These are phyloP conservation scores for Pascua sp. DNA, from an alignment of 1,284 basidiomycete species.

Conservation along the genomic window DNA sequence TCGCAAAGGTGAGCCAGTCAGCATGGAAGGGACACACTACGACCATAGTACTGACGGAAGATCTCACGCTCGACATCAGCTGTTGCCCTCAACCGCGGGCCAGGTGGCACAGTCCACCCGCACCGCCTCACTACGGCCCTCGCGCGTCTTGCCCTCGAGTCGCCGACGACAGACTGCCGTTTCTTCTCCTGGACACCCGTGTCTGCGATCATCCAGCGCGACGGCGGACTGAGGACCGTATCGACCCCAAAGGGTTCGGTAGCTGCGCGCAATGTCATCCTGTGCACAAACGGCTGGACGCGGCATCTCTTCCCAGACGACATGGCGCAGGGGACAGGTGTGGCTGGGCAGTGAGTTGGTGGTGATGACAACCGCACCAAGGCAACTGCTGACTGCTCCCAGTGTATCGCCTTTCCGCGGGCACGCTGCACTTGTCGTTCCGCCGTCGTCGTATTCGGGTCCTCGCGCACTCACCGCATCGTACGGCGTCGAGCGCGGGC, in stretches of 20 bases:
- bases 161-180: not conserved
- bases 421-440: conserved; percentile 26
- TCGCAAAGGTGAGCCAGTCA: not conserved
- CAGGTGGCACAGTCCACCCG: conserved; percentile 12
- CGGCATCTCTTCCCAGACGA: conserved; percentile 26
- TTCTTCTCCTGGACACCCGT: conserved; percentile 14
- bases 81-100: not conserved
- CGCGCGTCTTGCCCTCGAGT: conserved; percentile 7
- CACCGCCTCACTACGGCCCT: conserved; percentile 10
- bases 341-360: conserved; percentile 1
- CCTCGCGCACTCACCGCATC: conserved; percentile 9
- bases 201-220: not conserved
- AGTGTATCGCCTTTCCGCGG: conserved; percentile 26
- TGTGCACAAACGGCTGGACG: conserved; percentile 39
- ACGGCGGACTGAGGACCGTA: conserved; percentile 1
- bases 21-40: too few relatives aligned
- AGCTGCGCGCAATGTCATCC: conserved; percentile 24
- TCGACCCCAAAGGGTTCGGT: conserved; percentile 24
- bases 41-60: not conserved
- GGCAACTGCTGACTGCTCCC: not conserved
- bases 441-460: conserved; percentile 23
- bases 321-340: not conserved
- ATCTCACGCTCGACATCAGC: conserved; percentile 1
- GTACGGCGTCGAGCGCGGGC: conserved; percentile 24
- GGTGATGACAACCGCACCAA: too few relatives aligned